Percentiles rank a stretch among this genome's conserved stretches.
These are phyloP conservation scores for Debaryomycetaceae sp. DNA, from an alignment of 1,139 yeast species.

Conservation along the genomic window DNA sequence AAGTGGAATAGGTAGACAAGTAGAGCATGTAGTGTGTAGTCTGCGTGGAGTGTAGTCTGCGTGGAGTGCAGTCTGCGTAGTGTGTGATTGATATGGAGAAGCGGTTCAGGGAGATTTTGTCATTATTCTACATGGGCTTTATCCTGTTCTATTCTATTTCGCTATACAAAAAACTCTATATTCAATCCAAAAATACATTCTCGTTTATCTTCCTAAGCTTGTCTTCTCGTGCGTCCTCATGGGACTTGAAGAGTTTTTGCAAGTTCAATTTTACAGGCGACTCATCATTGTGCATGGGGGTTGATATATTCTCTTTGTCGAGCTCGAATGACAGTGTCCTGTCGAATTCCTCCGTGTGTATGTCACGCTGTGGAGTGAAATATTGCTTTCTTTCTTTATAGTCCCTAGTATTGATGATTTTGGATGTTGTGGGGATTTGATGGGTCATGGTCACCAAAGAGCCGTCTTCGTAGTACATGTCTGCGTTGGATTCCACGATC, in stretches of 20 bases:
- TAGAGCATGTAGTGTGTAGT: too few relatives aligned
- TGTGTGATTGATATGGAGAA: too few relatives aligned
- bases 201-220: slow-evolving; percentile 3
- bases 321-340: not conserved
- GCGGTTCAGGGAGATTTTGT: too few relatives aligned
- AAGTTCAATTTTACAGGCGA: slow-evolving; percentile 3
- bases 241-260: slow-evolving; percentile 3
- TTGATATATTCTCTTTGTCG: slow-evolving; percentile 1
- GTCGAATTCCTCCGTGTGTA: slow-evolving; percentile 1
- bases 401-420: not conserved
- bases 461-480: not conserved
- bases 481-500: not conserved
- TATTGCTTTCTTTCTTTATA: not conserved
- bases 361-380: not conserved
- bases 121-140: too few relatives aligned
- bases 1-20: too few relatives aligned
- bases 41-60: too few relatives aligned
- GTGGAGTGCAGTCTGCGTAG: too few relatives aligned
- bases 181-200: slow-evolving; percentile 2
- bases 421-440: not conserved
- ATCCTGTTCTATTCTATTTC: too few relatives aligned
- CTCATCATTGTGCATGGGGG: not conserved
- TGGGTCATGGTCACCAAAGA: not conserved
- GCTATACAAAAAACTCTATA: too few relatives aligned
- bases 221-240: slow-evolving; percentile 1